phyloP scores from a whole-genome alignment of 495 filamentous ascomycete species.

The Penicillium subrubescens region DNA sequence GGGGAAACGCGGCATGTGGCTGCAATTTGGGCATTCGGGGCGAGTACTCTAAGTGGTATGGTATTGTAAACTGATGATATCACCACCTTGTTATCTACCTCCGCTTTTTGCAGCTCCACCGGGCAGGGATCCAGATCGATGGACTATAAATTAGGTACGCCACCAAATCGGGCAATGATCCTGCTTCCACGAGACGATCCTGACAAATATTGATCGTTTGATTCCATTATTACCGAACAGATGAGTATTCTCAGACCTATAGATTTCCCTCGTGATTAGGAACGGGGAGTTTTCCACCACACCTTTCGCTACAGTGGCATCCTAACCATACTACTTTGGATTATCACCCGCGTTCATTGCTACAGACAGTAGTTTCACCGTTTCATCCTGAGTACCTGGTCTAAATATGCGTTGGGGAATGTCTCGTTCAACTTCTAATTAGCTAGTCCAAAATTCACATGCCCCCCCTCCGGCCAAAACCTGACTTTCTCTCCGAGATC shows the following conservation, averaged over 20 bases:
- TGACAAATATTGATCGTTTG: neutral
- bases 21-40: neutral
- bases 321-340: neutral
- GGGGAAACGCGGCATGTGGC: neutral
- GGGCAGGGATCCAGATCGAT: neutral
- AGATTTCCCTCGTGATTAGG: neutral
- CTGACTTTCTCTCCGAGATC: neutral
- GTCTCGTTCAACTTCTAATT: neutral
- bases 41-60: conserved; percentile 5
- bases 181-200: neutral
- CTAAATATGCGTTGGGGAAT: neutral
- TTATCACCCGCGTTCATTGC: neutral
- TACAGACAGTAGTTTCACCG: neutral
- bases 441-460: neutral
- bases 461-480: neutral
- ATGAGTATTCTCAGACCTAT: neutral
- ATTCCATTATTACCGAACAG: neutral
- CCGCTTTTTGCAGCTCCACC: conserved; percentile 2
- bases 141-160: neutral
- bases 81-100: conserved; percentile 9
- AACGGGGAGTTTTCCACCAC: neutral
- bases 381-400: neutral
- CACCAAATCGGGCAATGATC: neutral
- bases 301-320: neutral
- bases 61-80: conserved; percentile 21